Base-by-base conservation (phyloP, 1,284 basidiomycete species). In the Rhodotorula sp. region DNA sequence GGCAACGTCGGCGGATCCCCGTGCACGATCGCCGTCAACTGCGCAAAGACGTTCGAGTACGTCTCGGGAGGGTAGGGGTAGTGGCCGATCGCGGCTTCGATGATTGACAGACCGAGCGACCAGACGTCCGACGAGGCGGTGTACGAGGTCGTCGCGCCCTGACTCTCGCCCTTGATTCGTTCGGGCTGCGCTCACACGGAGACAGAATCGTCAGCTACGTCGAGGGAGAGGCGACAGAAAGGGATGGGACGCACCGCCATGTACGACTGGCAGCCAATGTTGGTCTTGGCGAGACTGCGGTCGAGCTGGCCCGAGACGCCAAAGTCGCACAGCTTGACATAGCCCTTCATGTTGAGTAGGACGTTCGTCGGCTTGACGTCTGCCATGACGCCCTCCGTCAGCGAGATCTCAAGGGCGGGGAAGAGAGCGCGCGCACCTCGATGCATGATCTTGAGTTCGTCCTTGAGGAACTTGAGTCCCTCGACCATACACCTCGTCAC, bases 51-150 rank as follows among this genome's bases (percentile, higher is more conserved):
- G 79, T 98, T 98, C 65, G 89, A 87, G 80, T 96, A 99, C 6
- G 94, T 95, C 82, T 98, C 94, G n/a, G 94, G 94, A 36, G 95
- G 95, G 79, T 97, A 99, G 2, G 95, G 96, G 81, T 99, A 99
- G 74, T 87, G 85, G 29, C 96, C 94, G 76, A 92, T 82, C 56
- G 91, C 90, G 71, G 96, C 89, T 81, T 99, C 95, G 77, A 98
- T 92, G 80, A 98, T 90, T 6, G 91, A 90, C 47, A 99, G 84
- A 6, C 95, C 95, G n/a, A 99, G 87, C 17, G 94, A 96, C 95
- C 95, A 99, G 9, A 99, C 91, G 78, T 99, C 95, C 6, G 94
- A 96, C 3, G 94, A 91, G 56, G 98, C 94, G 17, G 93, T 95
- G 81, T 99, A 99, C 2, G 93, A 94, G 36, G 89, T 88, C 36